These are phyloP conservation scores for Pythium rishiriense DNA, from an alignment of 352 stramenopile species.

Conservation along the genomic window DNA sequence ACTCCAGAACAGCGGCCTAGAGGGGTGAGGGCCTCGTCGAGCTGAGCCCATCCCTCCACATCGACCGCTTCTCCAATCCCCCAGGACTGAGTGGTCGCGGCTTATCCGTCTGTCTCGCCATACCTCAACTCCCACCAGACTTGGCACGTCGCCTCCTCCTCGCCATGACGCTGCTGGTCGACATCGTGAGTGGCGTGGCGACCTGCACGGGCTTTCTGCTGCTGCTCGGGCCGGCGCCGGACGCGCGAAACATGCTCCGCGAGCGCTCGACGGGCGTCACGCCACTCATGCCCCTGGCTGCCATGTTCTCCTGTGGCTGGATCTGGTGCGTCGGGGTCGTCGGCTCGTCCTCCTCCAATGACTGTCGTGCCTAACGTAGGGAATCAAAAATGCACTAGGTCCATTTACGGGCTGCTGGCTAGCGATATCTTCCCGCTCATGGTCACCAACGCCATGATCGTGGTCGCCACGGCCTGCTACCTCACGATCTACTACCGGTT, in stretches of 20 bases:
- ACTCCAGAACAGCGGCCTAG: too few species aligned
- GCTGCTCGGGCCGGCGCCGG: slow-evolving; percentile 40
- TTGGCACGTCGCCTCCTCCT: too few species aligned
- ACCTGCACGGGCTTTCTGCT: slow-evolving; percentile 32
- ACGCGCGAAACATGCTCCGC: slow-evolving; percentile 35
- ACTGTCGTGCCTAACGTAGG: neutral
- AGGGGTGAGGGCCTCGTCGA: too few species aligned
- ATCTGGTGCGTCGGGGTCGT: slow-evolving; percentile 18
- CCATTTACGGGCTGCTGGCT: slow-evolving; percentile 47
- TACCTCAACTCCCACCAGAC: too few species aligned
- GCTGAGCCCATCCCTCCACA: too few species aligned
- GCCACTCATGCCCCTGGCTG: slow-evolving; percentile 49
- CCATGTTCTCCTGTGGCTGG: slow-evolving; percentile 35
- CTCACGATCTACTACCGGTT: slow-evolving; percentile 49
- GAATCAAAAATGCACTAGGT: neutral
- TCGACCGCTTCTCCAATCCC: too few species aligned
- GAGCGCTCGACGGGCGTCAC: slow-evolving; percentile 37
- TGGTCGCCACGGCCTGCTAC: slow-evolving; percentile 39
- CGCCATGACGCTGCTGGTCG: slow-evolving; percentile 1
- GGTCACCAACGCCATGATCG: slow-evolving; percentile 40
- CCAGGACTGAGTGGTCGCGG: too few species aligned
- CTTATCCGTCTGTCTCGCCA: too few species aligned
- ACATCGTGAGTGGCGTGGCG: slow-evolving; percentile 30
- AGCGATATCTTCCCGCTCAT: slow-evolving; percentile 48
- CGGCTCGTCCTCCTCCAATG: too few species aligned